Percentiles rank a stretch among this genome's conserved stretches.
phyloP scores from a whole-genome alignment of 306 rosid genomes.

The Gastrolobium bilobum region DNA sequence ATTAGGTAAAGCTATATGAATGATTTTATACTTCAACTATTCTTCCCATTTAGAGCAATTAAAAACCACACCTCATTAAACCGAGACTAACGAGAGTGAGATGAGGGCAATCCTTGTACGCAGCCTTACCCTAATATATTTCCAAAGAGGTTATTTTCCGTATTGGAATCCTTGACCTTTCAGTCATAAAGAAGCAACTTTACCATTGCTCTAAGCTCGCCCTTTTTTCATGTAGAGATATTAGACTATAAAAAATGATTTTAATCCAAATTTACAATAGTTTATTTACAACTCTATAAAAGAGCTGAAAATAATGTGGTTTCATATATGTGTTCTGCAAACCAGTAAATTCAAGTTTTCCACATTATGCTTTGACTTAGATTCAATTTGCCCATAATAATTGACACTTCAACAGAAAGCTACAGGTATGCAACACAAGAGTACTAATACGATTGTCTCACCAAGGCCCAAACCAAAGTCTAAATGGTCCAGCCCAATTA shows the following conservation, averaged over 20 bases:
- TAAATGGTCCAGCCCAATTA: no score
- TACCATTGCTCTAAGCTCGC: no score
- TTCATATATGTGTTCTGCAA: background rate
- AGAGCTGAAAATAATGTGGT: background rate
- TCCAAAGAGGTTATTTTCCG: no score
- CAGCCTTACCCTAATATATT: no score
- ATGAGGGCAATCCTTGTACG: no score
- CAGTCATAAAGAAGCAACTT: no score
- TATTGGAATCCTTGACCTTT: no score
- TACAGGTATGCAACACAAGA: background rate
- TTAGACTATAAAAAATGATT: background rate
- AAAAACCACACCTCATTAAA: no score
- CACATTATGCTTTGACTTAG: background rate
- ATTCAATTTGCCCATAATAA: background rate
- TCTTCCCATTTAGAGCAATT: constrained; percentile 14
- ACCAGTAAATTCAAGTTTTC: background rate
- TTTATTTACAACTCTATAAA: background rate
- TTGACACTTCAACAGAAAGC: background rate
- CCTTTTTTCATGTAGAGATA: background rate
- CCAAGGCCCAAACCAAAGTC: no score
- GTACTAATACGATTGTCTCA: no score
- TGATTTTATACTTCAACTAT: background rate
- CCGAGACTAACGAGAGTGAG: no score
- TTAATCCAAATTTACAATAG: background rate
- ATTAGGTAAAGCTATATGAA: no score